Base-by-base conservation (phyloP, 805 yeast species). In the Ogataea pignaliae region DNA sequence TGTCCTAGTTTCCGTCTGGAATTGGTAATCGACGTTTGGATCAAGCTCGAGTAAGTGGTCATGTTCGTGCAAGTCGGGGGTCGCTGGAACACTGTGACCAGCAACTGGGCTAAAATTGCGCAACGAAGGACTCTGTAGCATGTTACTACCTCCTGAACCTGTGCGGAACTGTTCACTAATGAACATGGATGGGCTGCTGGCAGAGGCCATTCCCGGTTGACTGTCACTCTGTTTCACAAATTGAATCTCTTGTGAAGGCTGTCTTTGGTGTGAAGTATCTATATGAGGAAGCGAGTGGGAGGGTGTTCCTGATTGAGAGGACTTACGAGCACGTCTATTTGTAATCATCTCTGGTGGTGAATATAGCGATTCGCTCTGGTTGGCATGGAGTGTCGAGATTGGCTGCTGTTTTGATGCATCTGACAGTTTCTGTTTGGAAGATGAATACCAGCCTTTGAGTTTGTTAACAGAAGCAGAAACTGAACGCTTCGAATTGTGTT, bases 401-500 rank as follows among this genome's bases (percentile, higher is more conserved):
- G 11, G 43, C 34, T n/a, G 40, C 30, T 34, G 33, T 16, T 29
- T 35, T 12, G 26, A n/a, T 11, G 37, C 17, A 8, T 52, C 48
- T 15, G 55, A 30, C 8, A 46, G 17, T 36, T 40, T 45, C 53
- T 58, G 53, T 17, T 69, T 75, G 43, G 75, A 75, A 31, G 72
- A 78, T 42, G 71, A 72, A 52, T 85, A 85, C 88, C 91, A 83
- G 48, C 76, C 81, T 1, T 85, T 86, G 8, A 85, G 60, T 53
- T 79, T 84, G 45, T 71, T 75, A 38, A 82, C 63, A 0, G 87
- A 73, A 36, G 61, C 65, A 4, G 75, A 56, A 13, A 75, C 58
- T 3, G 69, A 51, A 36, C 50, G 48, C 21, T 47, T 42, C 12
- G 36, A 36, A 7, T 40, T 41, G 3, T 26, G 30, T 7, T 26